Base-by-base conservation (phyloP, 192 early-diverging fungal species). In the Entophlyctis luteolus region DNA sequence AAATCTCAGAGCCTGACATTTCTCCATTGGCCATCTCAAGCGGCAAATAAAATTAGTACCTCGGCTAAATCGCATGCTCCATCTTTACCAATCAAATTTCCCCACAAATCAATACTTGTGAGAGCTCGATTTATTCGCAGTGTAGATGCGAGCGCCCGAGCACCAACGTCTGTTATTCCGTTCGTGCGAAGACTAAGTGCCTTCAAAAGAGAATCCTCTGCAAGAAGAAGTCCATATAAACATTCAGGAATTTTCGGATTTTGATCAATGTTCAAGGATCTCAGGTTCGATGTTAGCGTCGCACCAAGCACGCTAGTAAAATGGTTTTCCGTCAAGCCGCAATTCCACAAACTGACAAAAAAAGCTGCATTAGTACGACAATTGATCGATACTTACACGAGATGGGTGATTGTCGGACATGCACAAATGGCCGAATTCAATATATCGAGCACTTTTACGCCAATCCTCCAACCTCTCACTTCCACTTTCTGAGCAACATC, bases 41-140 rank as follows among this genome's bases (percentile, higher is more conserved):
- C 23, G 57, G 16, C 16, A 20, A n/a, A 29, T 20, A 59, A 45
- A 45, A 59, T 16, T 59, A 45, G 31, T 29, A 75, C 79, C 71
- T 84, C 82, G 2, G 79, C 78, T n/a, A 84, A 33, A n/a, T 73
- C 74, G 27, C 67, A 75, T 0, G 75, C 75, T 3, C 82, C 82
- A 25, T 75, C 76, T 45, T 69, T 72, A 42, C 68, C 70, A 46
- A 84, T 76, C 49, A 27, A 54, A 59, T 84, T 84, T 36, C 74
- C 65, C 74, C 74, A 84, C 31, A 84, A 54, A 59, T 76, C 71
- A 45, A 84, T 27, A 1, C 38, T 52, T n/a, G 39, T 33, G 16
- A 84, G 47, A 4, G 62, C 62, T 5, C 77, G 48, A 54, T 79
- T 84, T 2, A 56, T 59, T 62, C 77, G 77, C 20, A 84, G 52